These are phyloP conservation scores for Kodamaea neixiangensis DNA, from an alignment of 805 yeast species.

Conservation along the genomic window DNA sequence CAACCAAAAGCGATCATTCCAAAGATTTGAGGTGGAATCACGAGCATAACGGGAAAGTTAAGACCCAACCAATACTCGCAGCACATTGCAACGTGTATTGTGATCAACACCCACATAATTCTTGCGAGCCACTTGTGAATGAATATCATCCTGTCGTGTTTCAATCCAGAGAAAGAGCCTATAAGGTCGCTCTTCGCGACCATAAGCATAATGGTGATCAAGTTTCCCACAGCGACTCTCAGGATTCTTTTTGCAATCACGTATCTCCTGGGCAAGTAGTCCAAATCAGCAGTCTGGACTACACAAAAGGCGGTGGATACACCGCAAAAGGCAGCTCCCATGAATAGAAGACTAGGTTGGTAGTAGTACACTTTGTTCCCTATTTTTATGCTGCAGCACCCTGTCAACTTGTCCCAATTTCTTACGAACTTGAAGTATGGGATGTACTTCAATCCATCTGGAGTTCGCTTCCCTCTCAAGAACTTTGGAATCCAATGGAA, in stretches of 20 bases:
- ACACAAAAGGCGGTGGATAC: slow-evolving; percentile 31
- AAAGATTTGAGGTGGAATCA: slow-evolving; percentile 52
- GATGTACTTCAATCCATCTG: not conserved
- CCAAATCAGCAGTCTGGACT: slow-evolving; percentile 37
- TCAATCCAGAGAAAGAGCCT: slow-evolving; percentile 42
- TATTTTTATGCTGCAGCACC: slow-evolving; percentile 24
- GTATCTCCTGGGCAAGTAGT: slow-evolving; percentile 40
- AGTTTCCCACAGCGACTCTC: slow-evolving; percentile 39
- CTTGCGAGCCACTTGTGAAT: slow-evolving; percentile 50
- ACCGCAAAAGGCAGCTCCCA: slow-evolving; percentile 28
- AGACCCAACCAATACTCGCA: slow-evolving; percentile 43
- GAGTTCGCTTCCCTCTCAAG: slow-evolving; percentile 21
- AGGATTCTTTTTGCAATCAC: slow-evolving; percentile 46
- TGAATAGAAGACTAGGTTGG: slow-evolving; percentile 44
- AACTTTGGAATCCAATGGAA: slow-evolving; percentile 44
- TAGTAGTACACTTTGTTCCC: slow-evolving; percentile 27
- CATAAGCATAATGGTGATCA: slow-evolving; percentile 39
- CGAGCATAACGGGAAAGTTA: slow-evolving; percentile 39
- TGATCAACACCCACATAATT: slow-evolving; percentile 35
- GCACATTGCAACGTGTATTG: slow-evolving; percentile 36
- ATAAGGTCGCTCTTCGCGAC: slow-evolving; percentile 43
- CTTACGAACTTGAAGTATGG: slow-evolving; percentile 19
- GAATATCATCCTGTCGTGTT: slow-evolving; percentile 39
- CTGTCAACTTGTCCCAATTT: slow-evolving; percentile 29
- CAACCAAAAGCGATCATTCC: slow-evolving; percentile 47